Evolutionary conservation across 768 basidiomycete species (phyloP), one percentile per base, ranked within the genome.

Genomic region (Cystoderma amianthinum): DNA sequence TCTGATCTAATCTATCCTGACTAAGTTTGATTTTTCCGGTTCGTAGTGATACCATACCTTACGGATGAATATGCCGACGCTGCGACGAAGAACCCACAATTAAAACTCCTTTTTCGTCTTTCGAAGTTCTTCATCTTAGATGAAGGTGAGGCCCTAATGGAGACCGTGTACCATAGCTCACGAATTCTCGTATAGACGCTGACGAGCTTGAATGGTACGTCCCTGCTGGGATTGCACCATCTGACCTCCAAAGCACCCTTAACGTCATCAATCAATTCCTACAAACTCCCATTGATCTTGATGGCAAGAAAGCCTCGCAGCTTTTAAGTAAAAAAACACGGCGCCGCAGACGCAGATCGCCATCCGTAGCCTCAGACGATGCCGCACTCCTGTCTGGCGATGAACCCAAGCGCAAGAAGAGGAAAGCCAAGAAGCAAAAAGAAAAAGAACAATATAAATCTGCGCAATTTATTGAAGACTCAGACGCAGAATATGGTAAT

Each of bases 381-480:
- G 74, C 69, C 36, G 60, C 42, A 5, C 63, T 59, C 9, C 57
- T 58, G 2, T 57, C 54, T 32, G 62, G 56, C 18, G 64, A 63
- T 16, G 63, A 61, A 50, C 58, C 64, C 48, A 62, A 52, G 54
- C 56, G 58, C 43, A 78, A 70, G 58, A 79, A 74, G 59, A 69
- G 66, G 50, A 81, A 77, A 56, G 85, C 86, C 56, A 75, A 76
- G 56, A 74, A 80, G 64, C 67, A 64, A 41, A 86, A 85, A 46
- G 68, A 73, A 45, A 68, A 68, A 48, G 63, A 65, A 43, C 46
- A 68, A 44, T 93, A 87, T 70, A 92, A 91, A 59, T 88, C 85
- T 5, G 90, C 89, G 7, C 84, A 89, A 58, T 88, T 94, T 57
- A 92, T 95, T 57, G 81, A 86, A 55, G 92, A 96, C 62, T 90